Conservation (phyloP, 1,284 basidiomycete genomes). For the Dichomitus squalens region DNA sequence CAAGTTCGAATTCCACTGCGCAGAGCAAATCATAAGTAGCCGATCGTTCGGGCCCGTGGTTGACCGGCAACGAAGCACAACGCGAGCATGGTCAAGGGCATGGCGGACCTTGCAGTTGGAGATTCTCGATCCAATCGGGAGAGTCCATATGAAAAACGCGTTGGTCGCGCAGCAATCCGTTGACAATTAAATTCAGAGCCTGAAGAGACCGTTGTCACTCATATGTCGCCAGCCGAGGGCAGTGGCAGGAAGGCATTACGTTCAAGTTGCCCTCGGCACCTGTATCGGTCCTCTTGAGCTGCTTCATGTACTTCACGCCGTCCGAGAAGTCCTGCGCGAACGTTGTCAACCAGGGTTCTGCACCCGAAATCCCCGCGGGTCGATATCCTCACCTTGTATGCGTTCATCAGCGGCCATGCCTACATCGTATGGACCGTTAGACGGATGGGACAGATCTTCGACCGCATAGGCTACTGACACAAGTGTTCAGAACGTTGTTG, state of each 20-base stretch:
- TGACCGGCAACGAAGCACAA: neutral
- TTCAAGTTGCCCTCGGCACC: constrained; percentile 16
- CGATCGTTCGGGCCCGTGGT: neutral
- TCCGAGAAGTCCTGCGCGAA: constrained; percentile 21
- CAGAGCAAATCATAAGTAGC: neutral
- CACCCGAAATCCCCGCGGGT: neutral
- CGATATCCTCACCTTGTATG: constrained; percentile 30
- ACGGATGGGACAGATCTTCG: neutral
- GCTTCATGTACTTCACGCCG: constrained; percentile 22
- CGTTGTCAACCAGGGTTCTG: neutral
- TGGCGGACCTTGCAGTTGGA: constrained; percentile 38
- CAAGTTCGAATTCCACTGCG: constrained; percentile 36
- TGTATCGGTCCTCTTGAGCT: constrained; percentile 11
- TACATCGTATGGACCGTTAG: constrained; percentile 13
- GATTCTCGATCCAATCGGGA: constrained; percentile 28
- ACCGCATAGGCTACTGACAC: constrained; percentile 17
- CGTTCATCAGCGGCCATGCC: constrained; percentile 39
- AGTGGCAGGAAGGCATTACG: constrained; percentile 12
- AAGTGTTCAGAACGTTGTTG: constrained; percentile 22
- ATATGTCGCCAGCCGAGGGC: too few species aligned
- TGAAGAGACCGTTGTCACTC: constrained; percentile 11
- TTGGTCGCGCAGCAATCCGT: constrained; percentile 37
- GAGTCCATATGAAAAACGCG: constrained; percentile 36
- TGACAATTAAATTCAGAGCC: constrained; percentile 32
- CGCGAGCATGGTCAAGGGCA: neutral